Conservation (phyloP, 1,284 basidiomycete genomes). For the Porodaedalea pini region DNA sequence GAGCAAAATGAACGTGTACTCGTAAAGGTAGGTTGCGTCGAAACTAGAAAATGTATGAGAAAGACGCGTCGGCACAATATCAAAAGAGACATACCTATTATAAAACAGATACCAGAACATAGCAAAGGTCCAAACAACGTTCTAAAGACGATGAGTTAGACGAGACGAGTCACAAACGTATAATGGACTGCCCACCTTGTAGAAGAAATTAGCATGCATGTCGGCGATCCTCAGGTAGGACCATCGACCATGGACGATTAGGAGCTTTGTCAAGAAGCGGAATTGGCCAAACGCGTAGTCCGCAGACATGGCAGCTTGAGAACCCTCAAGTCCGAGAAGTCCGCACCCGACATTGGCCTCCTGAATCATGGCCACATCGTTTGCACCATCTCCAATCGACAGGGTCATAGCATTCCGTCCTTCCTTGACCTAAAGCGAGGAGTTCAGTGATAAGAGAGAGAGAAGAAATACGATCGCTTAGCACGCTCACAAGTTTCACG, state of each 20-base stretch:
- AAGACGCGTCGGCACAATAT: neutral
- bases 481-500: slow-evolving; percentile 74
- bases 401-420: slow-evolving; percentile 94
- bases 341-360: slow-evolving; percentile 97
- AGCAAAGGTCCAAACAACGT: slow-evolving; percentile 87
- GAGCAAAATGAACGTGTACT: slow-evolving; percentile 90
- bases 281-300: slow-evolving; percentile 99
- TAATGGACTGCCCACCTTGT: slow-evolving; percentile 60
- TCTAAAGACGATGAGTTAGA: slow-evolving; percentile 40
- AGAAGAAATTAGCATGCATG: slow-evolving; percentile 97
- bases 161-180: slow-evolving; percentile 11
- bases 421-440: slow-evolving; percentile 74
- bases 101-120: slow-evolving; percentile 95
- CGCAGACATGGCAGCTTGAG: slow-evolving; percentile 97
- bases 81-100: slow-evolving; percentile 55
- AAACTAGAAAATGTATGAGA: slow-evolving; percentile 52
- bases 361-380: slow-evolving; percentile 97
- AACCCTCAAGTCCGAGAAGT: slow-evolving; percentile 91
- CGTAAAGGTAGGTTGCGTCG: slow-evolving; percentile 92
- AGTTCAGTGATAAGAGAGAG: slow-evolving; percentile 7
- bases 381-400: slow-evolving; percentile 95
- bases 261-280: slow-evolving; percentile 86
- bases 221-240: slow-evolving; percentile 96
- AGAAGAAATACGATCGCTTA: neutral
- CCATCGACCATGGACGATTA: slow-evolving; percentile 95